Base-by-base conservation (phyloP, 495 filamentous ascomycete species). In the Penicillium parvum region DNA sequence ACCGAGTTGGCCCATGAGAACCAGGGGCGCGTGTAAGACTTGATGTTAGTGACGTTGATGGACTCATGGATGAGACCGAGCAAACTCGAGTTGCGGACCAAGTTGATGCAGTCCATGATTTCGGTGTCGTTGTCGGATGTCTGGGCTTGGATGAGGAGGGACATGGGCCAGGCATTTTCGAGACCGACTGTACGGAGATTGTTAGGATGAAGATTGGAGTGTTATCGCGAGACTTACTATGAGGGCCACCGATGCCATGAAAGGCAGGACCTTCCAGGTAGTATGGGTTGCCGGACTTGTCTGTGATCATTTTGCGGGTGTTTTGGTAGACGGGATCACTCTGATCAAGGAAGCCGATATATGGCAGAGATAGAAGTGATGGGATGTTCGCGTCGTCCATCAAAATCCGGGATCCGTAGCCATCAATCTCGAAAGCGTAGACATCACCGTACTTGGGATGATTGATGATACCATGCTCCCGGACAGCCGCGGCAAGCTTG, bases 331-430 rank as follows among this genome's bases (percentile, higher is more conserved):
- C 79, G 26, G 68, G 52, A 36, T 99, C 80, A 27, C 76, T 61
- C 7, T 51, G 55, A 10, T 76, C 65, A 6, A 95, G 68, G 60
- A 95, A 99, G 12, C 91, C 92, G 52, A 97, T 76, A 16, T 90
- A 69, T 2, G 92, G 92, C 8, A 99, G 72, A 14, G 90, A 82
- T 1, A 99, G 73, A 7, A 99, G 67, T 0, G 89, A 95, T 1
- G 92, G 92, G 26, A 97, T 77, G 51, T 99, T 99, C 9, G 92
- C 92, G 60, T 99, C 92, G 52, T 99, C 92, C 92, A 98, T 97
- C 21, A 98, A 63, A 37, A 95, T 85, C 4, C 79, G 74, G 9
- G 86, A 90, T 33, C 92, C 94, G 52, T 92, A 99, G 1, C 92
- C 92, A 59, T 99, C 92, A 10, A 97, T 88, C 64, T 99, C 92